A percentile compares a stretch with the other conserved stretches of the same genome.
These are phyloP conservation scores for Rutidosis leptorrhynchoides DNA, from an alignment of 129 eudicot species.

Conservation along the genomic window DNA sequence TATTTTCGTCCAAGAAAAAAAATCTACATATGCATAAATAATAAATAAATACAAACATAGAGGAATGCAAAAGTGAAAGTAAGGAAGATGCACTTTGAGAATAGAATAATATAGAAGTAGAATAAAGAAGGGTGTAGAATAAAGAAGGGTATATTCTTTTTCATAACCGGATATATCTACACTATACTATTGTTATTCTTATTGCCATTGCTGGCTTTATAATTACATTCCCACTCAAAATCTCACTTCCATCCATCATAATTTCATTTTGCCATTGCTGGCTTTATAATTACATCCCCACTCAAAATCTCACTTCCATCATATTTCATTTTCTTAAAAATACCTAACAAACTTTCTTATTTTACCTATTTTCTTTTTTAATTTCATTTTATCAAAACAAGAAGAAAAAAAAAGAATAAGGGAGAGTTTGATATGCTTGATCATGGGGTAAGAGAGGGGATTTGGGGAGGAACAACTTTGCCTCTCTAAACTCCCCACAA, in stretches of 20 bases:
- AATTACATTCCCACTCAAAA: constrained; percentile 15
- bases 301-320: constrained; percentile 29
- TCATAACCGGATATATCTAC: constrained; percentile 19
- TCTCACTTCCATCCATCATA: constrained; percentile 37
- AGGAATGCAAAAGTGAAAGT: background rate
- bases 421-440: constrained; percentile 43
- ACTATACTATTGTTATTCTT: background rate
- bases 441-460: constrained; percentile 54
- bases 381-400: background rate
- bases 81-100: constrained; percentile 7
- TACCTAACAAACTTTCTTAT: constrained; percentile 13
- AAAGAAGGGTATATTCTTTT: constrained; percentile 21
- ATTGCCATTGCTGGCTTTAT: background rate
- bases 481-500: constrained; percentile 69
- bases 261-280: too few relatives aligned
- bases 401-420: background rate
- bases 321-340: constrained; percentile 14
- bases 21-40: too few relatives aligned
- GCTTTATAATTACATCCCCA: constrained; percentile 19
- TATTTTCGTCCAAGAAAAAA: too few relatives aligned
- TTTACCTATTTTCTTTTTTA: background rate
- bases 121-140: constrained; percentile 15
- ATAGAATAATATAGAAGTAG: background rate
- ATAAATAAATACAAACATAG: background rate
- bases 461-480: constrained; percentile 51